phyloP scores from a whole-genome alignment of 1,284 basidiomycete species.

The Ganoderma boninense region DNA sequence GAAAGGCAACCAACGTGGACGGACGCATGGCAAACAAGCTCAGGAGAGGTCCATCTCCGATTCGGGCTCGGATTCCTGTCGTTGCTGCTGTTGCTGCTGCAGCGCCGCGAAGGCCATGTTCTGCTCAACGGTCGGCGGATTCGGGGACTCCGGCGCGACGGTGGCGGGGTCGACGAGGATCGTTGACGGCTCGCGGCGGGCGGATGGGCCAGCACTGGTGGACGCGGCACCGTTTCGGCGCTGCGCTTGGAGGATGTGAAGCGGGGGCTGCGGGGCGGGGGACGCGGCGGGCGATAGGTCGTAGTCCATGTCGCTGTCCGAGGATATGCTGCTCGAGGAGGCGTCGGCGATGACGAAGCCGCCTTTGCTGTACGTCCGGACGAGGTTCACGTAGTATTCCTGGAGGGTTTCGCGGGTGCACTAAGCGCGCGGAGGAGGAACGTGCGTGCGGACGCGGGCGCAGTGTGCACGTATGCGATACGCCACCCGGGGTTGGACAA shows the following conservation, averaged over 20 bases:
- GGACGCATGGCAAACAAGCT: background rate
- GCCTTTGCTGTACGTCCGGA: conserved; percentile 75
- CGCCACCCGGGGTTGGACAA: background rate
- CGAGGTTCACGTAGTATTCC: conserved; percentile 86
- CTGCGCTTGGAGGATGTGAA: conserved; percentile 6
- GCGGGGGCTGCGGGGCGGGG: conserved; percentile 39
- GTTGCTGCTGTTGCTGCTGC: conserved; percentile 49
- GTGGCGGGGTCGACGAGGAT: conserved; percentile 63
- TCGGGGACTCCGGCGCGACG: conserved; percentile 54
- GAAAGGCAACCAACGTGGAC: background rate
- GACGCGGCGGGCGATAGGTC: conserved; percentile 64
- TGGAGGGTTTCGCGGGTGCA: conserved; percentile 83
- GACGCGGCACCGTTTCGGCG: conserved; percentile 3
- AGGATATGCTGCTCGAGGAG: conserved; percentile 48
- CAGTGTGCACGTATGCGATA: background rate
- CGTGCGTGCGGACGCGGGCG: conserved; percentile 1
- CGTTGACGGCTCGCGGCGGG: conserved; percentile 52
- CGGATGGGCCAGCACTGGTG: conserved; percentile 17
- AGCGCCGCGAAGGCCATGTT: conserved; percentile 83
- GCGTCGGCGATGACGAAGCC: conserved; percentile 62
- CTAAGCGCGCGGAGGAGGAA: conserved; percentile 47
- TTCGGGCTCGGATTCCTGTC: conserved; percentile 16
- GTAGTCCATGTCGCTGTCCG: conserved; percentile 69
- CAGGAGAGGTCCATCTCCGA: conserved; percentile 13
- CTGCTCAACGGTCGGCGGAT: conserved; percentile 77